Evolutionary conservation across 148 eudicot species (phyloP).

Genomic region (Hydrangea macrophylla): DNA sequence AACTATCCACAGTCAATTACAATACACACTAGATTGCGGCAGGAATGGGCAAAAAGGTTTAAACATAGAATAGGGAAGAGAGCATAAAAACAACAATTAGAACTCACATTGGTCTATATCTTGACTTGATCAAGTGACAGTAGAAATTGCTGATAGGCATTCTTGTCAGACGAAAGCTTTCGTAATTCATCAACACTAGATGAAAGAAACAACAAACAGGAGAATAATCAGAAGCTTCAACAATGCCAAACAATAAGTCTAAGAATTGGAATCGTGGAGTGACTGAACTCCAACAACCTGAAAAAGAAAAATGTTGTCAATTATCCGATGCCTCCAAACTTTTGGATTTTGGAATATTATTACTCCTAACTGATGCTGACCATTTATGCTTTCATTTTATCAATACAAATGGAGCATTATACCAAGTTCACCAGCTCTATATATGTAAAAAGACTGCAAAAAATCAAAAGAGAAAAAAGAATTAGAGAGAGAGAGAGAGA

Average conservation of each 20-base stretch:
- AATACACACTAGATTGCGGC: not conserved
- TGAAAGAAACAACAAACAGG: conserved; percentile 1
- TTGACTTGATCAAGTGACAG: conserved; percentile 37
- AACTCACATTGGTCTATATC: conserved; percentile 40
- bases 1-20: not conserved
- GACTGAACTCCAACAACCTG: not conserved
- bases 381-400: not conserved
- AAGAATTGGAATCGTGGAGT: not conserved
- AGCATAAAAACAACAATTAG: conserved; percentile 5
- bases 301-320: not conserved
- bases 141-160: conserved; percentile 39
- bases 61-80: not conserved
- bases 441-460: no score
- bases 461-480: not conserved
- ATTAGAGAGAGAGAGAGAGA: not conserved
- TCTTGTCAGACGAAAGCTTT: conserved; percentile 38
- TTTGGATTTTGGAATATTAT: not conserved
- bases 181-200: conserved; percentile 42
- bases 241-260: not conserved
- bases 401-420: not conserved
- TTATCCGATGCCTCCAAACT: not conserved
- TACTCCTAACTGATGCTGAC: not conserved
- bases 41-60: not conserved
- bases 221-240: no score
- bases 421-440: no score